Base-by-base conservation (phyloP, 495 filamentous ascomycete genomes). In the Tuber microsphaerosporum region DNA sequence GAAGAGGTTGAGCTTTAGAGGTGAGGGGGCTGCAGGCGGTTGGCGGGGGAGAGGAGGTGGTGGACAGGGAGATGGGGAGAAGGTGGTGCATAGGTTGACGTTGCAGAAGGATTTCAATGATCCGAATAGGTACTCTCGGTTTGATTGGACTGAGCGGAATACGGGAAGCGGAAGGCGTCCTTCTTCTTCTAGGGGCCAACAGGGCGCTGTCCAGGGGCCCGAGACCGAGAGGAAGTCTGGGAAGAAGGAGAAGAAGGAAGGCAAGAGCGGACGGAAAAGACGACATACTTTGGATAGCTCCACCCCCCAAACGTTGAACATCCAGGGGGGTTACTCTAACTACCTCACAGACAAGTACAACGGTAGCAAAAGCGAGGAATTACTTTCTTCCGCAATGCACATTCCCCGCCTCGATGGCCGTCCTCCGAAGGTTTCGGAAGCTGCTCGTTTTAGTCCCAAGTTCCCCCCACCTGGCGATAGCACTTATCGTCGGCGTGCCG, bases 121-220 rank as follows among this genome's bases (percentile, higher is more conserved):
- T 65, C 56, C 56, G 26, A 16, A 65, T 65, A 65, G 56, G 56
- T 65, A 65, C 56, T 65, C 56, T 65, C 56, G 14, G n/a, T n/a
- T 31, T 17, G 56, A 65, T 65, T 65, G n/a, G 56, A 31, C 56
- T 31, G n/a, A 31, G n/a, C 51, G n/a, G n/a, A 1, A 2, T 26
- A 4, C 9, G 1, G n/a, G 12, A 17, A n/a, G 31, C 14, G 6
- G 56, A 31, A n/a, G n/a, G 6, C 26, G n/a, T 4, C 56, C 56
- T 31, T 31, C 56, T 51, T 51, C 48, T 65, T 17, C 56, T 31
- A 14, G 10, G 56, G 26, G n/a, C 56, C 56, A 65, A n/a, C 20
- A 26, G 10, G 56, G 56, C 17, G 2, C 56, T 65, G 56, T 31
- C 26, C 56, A 65, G n/a, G 56, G 12, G 26, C 10, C 56, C 56